phyloP scores from a whole-genome alignment of 1,139 yeast genomes.

The Saccharomyces hybrid region DNA sequence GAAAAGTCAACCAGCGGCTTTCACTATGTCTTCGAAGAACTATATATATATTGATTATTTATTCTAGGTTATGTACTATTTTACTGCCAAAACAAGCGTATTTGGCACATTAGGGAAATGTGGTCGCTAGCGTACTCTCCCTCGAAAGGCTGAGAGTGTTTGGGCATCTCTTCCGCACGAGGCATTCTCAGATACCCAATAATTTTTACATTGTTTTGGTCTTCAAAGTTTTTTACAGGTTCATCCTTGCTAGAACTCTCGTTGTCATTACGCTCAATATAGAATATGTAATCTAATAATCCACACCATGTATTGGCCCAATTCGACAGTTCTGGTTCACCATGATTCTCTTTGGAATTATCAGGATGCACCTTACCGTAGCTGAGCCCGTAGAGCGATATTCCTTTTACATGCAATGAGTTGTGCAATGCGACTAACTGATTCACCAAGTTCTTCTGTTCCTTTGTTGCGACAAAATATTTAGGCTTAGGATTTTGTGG shows the following conservation, averaged over 20 bases:
- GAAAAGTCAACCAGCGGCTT: not conserved
- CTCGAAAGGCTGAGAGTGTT: conserved; percentile 67
- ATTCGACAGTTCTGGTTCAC: conserved; percentile 73
- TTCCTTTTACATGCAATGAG: conserved; percentile 43
- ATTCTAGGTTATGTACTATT: not conserved
- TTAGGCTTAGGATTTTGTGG: conserved; percentile 53
- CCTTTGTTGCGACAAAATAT: conserved; percentile 37
- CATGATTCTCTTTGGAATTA: conserved; percentile 44
- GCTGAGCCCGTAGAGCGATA: conserved; percentile 60
- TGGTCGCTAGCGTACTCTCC: conserved; percentile 86
- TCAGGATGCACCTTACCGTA: conserved; percentile 57
- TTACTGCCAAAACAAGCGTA: not conserved
- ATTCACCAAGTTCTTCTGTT: conserved; percentile 38
- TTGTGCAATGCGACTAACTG: conserved; percentile 48
- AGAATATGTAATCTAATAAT: conserved; percentile 66
- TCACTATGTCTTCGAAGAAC: not conserved
- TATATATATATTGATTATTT: not conserved
- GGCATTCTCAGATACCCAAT: conserved; percentile 57
- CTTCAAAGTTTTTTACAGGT: conserved; percentile 31
- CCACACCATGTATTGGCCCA: conserved; percentile 89
- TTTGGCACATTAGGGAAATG: conserved; percentile 47
- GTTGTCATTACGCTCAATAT: conserved; percentile 43
- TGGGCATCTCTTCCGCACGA: conserved; percentile 58
- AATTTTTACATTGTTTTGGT: conserved; percentile 39
- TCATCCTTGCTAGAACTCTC: conserved; percentile 34